These are phyloP conservation scores for Histomonas meleagridis DNA, from an alignment of 208 protist genomes.

Conservation along the genomic window DNA sequence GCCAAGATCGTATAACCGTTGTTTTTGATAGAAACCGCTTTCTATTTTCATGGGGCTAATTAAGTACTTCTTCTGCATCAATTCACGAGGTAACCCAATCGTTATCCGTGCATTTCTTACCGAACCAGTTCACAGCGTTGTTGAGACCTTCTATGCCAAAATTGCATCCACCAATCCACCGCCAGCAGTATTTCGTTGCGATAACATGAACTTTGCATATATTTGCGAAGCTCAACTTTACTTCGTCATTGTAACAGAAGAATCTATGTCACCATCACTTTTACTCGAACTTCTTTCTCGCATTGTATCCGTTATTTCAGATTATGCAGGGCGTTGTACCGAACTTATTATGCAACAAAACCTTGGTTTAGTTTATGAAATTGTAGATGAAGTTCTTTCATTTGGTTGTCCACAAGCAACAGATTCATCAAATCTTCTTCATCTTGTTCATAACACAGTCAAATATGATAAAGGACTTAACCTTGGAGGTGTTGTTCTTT, in stretches of 20 bases:
- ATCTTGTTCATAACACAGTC: slow-evolving; percentile 28
- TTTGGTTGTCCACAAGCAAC: slow-evolving; percentile 32
- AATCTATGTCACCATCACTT: not conserved
- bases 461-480: not conserved
- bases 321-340: not conserved
- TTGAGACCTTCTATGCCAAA: not conserved
- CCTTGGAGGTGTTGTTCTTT: not conserved
- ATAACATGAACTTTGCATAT: not conserved
- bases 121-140: not conserved
- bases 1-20: no score
- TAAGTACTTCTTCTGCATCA: slow-evolving; percentile 22
- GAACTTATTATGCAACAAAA: slow-evolving; percentile 27
- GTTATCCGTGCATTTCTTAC: not conserved
- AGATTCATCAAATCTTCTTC: slow-evolving; percentile 27
- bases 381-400: slow-evolving; percentile 25
- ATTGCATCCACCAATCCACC: not conserved
- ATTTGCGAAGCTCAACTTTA: not conserved
- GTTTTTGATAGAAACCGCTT: not conserved
- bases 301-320: not conserved
- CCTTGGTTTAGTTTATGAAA: not conserved
- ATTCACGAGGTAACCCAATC: not conserved
- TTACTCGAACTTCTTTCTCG: not conserved
- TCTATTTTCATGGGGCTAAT: slow-evolving; percentile 8
- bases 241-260: not conserved
- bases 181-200: not conserved